Evolutionary conservation across 805 yeast genomes (phyloP).

Genomic region (Komagataella phaffii): DNA sequence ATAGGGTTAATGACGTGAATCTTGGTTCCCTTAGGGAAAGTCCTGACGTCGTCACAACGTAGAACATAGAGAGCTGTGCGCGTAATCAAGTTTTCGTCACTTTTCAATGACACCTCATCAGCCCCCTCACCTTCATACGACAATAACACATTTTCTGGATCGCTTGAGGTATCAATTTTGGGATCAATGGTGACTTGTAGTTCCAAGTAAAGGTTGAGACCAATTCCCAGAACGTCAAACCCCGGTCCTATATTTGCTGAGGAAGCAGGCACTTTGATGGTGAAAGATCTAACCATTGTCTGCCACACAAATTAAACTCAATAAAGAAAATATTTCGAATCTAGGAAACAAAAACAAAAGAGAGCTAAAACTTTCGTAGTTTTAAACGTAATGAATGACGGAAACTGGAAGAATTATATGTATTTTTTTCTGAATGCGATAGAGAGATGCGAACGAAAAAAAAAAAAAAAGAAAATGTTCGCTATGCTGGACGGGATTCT

Average conservation of each 20-base stretch:
- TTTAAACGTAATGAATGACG: background rate
- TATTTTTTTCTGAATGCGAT: background rate
- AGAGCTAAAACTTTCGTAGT: background rate
- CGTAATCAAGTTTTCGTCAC: constrained; percentile 78
- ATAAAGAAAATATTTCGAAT: too few species aligned
- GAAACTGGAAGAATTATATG: background rate
- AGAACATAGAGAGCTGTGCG: constrained; percentile 86
- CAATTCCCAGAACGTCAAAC: constrained; percentile 91
- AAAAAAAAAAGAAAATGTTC: background rate
- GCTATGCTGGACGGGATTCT: background rate
- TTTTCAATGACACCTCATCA: constrained; percentile 61
- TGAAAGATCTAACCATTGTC: constrained; percentile 34
- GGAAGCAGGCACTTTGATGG: constrained; percentile 81
- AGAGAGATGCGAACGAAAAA: background rate
- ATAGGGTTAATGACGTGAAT: constrained; percentile 81
- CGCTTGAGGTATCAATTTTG: constrained; percentile 29
- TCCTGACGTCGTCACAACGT: constrained; percentile 63
- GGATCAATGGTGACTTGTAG: constrained; percentile 54
- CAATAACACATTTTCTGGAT: constrained; percentile 58
- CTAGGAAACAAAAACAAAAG: background rate
- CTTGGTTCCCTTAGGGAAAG: constrained; percentile 76
- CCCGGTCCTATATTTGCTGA: constrained; percentile 99
- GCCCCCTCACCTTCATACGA: constrained; percentile 68
- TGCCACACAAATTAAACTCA: background rate
- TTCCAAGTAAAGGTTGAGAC: constrained; percentile 62